Evolutionary conservation across 306 rosid genomes (phyloP), one percentile per base, ranked within the genome.

Genomic region (Vicia villosa): DNA sequence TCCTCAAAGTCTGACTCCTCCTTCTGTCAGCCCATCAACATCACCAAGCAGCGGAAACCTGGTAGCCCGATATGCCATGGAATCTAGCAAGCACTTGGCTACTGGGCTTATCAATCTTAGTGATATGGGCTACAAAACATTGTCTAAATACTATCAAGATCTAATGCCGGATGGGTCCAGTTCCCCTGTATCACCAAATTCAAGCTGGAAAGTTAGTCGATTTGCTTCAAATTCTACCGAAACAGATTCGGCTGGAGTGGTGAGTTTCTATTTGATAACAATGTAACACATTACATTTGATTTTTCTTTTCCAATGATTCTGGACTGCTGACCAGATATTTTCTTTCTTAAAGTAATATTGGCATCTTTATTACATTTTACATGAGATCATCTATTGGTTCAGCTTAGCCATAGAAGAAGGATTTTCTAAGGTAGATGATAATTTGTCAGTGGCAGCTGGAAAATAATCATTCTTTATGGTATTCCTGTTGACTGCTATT

Each of bases 41-140:
- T 95, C 99, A 51, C 99, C 99, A 28, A 74, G 95, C 77, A 84
- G 37, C 71, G 97, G 99, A 78, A 95, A 70, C 85, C 71, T 87
- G 73, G 89, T 94, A 75, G 99, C 99, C 36, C 92, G 95, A 69
- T 95, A 91, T 86, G 99, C 99, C 57, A 86, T 89, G 92, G 99
- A 95, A 72, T 95, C 99, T 79, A 86, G 99, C 80, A 95, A 95
- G 86, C 97, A 95, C 19, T 79, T 95, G 72, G 97, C 99, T 60
- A 77, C 87, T 37, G 97, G 99, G 51, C 51, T 95, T 62, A 81
- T 95, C 60, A 91, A 88, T 81, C 86, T 94, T 52, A 84, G 97
- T 30, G 99, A 95, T 78, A 95, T 84, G 93, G 93, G 97, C 13
- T 95, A 89, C 82, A 91, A 91, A 86, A 91, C 96, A 61, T 70